Evolutionary conservation across 257 asterid species (phyloP), one percentile per base, ranked within the genome.

Genomic region (Plantago elongata): DNA sequence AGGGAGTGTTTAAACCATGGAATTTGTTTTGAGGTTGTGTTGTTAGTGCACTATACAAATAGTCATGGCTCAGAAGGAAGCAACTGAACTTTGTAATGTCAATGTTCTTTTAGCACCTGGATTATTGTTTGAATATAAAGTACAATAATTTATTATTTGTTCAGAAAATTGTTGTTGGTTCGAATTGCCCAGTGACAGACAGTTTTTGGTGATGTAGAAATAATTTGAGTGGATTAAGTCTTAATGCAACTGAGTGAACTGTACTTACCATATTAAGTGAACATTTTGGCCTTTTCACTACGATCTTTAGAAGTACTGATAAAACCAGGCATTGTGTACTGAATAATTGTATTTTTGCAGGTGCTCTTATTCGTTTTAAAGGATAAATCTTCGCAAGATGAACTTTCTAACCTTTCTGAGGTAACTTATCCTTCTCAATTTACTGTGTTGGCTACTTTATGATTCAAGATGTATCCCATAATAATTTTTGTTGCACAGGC

Each of bases 281-380:
- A 22, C 1, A 22, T 22, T 6, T 11, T 54, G 13, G 50, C 16
- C 17, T 14, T 13, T 48, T 11, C 48, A 14, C 69, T 57, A 14
- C 69, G 16, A 34, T 14, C 8, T 62, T 67, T 54, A 2, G n/a
- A n/a, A n/a, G 52, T 49, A 14, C 15, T 64, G 55, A 70, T 13
- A 11, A 38, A 51, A 7, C 54, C 7, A 0, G 34, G 18, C 13
- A 38, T 30, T 61, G 1, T 61, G 1, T 63, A 9, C 13, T 52
- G 38, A 34, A 52, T 6, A 34, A 34, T 34, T 34, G 27, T 34
- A 34, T 34, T 34, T 34, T 27, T 81, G 83, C 96, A 93, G 99
- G 90, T 93, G 44, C 80, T 89, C 46, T 83, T 85, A 59, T 77
- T 89, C 17, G 78, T 73, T 17, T 70, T 82, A 76, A 82, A 68